Conservation (phyloP, 2,329 filamentous ascomycete genomes). For the Fusarium proliferatum region DNA sequence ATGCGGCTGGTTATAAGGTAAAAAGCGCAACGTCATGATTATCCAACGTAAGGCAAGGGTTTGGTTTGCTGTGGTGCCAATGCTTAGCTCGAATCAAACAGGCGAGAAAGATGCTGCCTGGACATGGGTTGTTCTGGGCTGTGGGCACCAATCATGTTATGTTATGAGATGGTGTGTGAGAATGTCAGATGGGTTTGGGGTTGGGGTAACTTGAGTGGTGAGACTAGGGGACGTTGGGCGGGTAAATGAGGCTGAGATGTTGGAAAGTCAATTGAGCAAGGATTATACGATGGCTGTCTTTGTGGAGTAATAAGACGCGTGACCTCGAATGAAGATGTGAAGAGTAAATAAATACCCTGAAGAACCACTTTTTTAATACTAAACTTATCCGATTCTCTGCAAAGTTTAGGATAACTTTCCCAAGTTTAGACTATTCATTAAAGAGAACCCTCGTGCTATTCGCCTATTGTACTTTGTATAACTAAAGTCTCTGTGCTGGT, state of each 20-base stretch:
- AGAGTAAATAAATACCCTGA: neutral
- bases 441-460: neutral
- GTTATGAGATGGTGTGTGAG: neutral
- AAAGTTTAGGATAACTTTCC: neutral
- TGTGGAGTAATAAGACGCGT: neutral
- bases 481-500: too few relatives aligned
- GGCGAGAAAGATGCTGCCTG: conserved; percentile 28
- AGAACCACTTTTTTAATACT: fast-evolving
- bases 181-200: neutral
- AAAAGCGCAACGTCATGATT: conserved; percentile 15
- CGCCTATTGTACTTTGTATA: neutral
- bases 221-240: neutral
- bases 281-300: neutral
- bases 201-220: neutral
- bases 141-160: conserved; percentile 14
- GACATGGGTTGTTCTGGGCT: neutral
- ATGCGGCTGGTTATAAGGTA: neutral
- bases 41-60: neutral
- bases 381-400: too few relatives aligned
- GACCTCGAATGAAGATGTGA: neutral
- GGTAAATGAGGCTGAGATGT: neutral
- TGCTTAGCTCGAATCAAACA: conserved; percentile 26
- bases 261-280: neutral
- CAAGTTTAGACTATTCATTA: neutral
- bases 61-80: neutral